These are phyloP conservation scores for Rhodotorula mucilaginosa DNA, from an alignment of 1,284 basidiomycete species.

Conservation along the genomic window DNA sequence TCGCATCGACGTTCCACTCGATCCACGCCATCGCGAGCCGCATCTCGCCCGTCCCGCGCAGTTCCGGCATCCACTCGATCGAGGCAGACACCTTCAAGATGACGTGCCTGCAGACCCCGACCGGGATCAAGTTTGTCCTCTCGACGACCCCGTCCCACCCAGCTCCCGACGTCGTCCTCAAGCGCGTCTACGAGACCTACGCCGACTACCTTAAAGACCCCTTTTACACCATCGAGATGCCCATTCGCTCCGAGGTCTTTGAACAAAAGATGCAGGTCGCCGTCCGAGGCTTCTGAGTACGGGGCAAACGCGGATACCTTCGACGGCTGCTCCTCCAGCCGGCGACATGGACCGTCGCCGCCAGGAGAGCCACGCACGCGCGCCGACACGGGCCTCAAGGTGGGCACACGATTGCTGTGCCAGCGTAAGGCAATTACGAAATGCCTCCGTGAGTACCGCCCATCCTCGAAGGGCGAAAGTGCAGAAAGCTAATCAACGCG, in stretches of 20 bases:
- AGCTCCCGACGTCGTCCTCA: slow-evolving; percentile 50
- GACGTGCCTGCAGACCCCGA: slow-evolving; percentile 83
- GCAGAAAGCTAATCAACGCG: too few relatives aligned
- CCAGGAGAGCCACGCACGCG: too few relatives aligned
- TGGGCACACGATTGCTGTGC: too few relatives aligned
- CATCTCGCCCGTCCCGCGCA: slow-evolving; percentile 73
- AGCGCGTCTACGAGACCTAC: slow-evolving; percentile 47
- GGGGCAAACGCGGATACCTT: too few relatives aligned
- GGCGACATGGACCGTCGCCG: too few relatives aligned
- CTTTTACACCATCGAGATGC: slow-evolving; percentile 98
- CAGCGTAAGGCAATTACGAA: too few relatives aligned
- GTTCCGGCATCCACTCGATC: slow-evolving; percentile 86
- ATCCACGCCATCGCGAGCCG: slow-evolving; percentile 96
- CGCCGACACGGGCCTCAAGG: too few relatives aligned
- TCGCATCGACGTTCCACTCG: slow-evolving; percentile 94
- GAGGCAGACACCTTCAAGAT: slow-evolving; percentile 93
- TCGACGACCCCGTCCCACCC: slow-evolving; percentile 75
- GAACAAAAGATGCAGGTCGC: slow-evolving; percentile 60
- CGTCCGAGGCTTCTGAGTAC: slow-evolving; percentile 57
- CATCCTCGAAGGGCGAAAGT: too few relatives aligned
- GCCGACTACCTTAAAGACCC: slow-evolving; percentile 87
- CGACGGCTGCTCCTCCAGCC: too few relatives aligned
- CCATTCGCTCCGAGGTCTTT: slow-evolving; percentile 76
- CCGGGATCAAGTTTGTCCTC: slow-evolving; percentile 96
- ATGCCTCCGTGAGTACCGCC: too few relatives aligned